Conservation (phyloP, 1,284 basidiomycete genomes). For the Leccinum huronense region DNA sequence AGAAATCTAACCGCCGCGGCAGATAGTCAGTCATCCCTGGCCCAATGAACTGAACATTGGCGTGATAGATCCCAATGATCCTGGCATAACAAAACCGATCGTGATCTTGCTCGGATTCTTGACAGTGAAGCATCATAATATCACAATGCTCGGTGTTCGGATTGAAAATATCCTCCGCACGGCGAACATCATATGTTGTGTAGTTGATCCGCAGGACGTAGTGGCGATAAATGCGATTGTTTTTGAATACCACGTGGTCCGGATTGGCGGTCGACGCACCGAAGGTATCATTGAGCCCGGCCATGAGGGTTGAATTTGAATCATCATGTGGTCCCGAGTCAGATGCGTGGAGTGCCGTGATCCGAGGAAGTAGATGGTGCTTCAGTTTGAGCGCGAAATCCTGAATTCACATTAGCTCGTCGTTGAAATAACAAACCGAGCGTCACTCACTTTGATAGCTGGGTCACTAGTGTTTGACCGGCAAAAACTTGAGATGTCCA, state of each 20-base stretch:
- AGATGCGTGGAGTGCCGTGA: not conserved
- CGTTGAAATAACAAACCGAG: too few relatives aligned
- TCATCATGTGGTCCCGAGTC: not conserved
- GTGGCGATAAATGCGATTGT: not conserved
- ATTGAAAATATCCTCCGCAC: not conserved
- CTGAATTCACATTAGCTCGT: too few relatives aligned
- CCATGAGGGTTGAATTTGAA: not conserved
- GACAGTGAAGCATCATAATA: not conserved
- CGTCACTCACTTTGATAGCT: too few relatives aligned
- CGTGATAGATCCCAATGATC: not conserved
- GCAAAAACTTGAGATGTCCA: not conserved
- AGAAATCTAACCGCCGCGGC: not conserved
- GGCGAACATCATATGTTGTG: not conserved
- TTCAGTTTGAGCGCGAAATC: too few relatives aligned
- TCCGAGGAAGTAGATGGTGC: not conserved
- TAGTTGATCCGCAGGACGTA: not conserved
- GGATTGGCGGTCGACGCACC: not conserved
- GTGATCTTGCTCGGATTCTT: not conserved
- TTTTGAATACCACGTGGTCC: conserved; percentile 2
- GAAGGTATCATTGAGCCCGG: not conserved
- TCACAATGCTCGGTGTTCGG: not conserved
- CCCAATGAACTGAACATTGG: not conserved
- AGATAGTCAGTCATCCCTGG: not conserved
- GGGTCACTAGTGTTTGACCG: not conserved
- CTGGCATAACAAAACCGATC: too few relatives aligned